phyloP scores from a whole-genome alignment of 106 monocot species.

The Acorus calamus region DNA sequence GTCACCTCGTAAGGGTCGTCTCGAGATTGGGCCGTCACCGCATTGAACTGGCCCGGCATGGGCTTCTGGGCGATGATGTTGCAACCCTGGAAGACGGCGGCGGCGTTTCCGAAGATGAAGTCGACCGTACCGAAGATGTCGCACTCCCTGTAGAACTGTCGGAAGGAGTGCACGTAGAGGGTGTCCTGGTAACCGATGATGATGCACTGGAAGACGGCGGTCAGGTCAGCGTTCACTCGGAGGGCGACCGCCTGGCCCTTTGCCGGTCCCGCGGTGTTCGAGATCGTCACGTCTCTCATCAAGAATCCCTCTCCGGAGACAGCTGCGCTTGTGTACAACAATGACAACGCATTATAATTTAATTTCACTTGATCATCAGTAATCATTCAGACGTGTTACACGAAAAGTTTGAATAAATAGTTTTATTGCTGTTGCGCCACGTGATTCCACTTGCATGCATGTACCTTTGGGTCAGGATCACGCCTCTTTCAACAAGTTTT shows the following conservation, averaged over 20 bases:
- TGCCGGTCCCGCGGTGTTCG: conserved; percentile 41
- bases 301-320: conserved; percentile 56
- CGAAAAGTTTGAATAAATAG: too few relatives aligned
- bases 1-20: conserved; percentile 50
- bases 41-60: conserved; percentile 39
- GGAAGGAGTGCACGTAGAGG: conserved; percentile 62
- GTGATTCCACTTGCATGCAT: too few relatives aligned
- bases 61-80: conserved; percentile 30
- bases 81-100: conserved; percentile 49
- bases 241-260: conserved; percentile 58
- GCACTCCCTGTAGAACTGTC: conserved; percentile 63
- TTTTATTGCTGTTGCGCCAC: too few relatives aligned
- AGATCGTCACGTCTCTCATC: conserved; percentile 33
- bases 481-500: too few relatives aligned
- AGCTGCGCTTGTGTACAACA: conserved; percentile 9
- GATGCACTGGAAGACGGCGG: conserved; percentile 37
- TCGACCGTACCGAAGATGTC: conserved; percentile 57
- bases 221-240: conserved; percentile 44
- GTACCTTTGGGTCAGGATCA: too few relatives aligned
- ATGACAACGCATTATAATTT: too few relatives aligned
- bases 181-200: conserved; percentile 68
- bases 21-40: conserved; percentile 46
- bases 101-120: conserved; percentile 67
- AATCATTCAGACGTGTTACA: too few relatives aligned
- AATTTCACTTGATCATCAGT: too few relatives aligned